Base-by-base conservation (phyloP, 345 rosid species). In the Eucalyptus guilfoylei region DNA sequence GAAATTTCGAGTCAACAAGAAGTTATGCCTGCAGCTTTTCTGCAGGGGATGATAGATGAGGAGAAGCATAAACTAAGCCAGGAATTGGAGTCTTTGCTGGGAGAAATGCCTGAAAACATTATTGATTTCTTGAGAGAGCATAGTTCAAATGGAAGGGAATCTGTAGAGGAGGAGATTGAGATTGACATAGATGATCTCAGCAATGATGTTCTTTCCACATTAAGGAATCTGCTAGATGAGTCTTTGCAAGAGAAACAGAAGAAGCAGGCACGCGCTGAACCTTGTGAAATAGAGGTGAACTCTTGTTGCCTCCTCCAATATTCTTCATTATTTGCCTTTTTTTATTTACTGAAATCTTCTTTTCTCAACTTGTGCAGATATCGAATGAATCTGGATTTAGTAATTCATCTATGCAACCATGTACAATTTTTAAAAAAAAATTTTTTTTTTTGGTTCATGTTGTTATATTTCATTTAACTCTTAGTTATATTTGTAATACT, bases 141-240 rank as follows among this genome's bases (percentile, higher is more conserved):
- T 87, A 92, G 98, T 90, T 91, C 95, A 76, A 90, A 91, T 93
- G 98, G 94, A 88, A 95, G 89, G 87, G 96, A 95, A 62, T 90
- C 94, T 80, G 95, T 93, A 23, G 99, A 97, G 89, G 98, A 95
- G 47, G 98, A 97, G 90, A 96, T 98, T 88, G 99, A 98, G 94
- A 96, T 98, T 89, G 99, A 98, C 91, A 97, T 96, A 88, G 97
- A 98, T 89, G 97, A 94, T 89, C 98, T 98, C 45, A 91, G 97
- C 86, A 94, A 95, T 92, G 99, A 97, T 91, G 95, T 95, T 52
- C 90, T 96, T 92, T 92, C 96, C 85, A 90, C 89, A 76, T 93
- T 98, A 89, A 90, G 94, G 89, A 95, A 94, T 90, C 96, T 98
- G 89, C 89, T 98, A 64, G 97, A 96, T 90, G 95, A 94, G 88